A percentile compares a stretch with the other conserved stretches of the same genome.
These are phyloP conservation scores for Ceratorhiza oryzae-sativae DNA, from an alignment of 1,284 basidiomycete genomes.

Conservation along the genomic window DNA sequence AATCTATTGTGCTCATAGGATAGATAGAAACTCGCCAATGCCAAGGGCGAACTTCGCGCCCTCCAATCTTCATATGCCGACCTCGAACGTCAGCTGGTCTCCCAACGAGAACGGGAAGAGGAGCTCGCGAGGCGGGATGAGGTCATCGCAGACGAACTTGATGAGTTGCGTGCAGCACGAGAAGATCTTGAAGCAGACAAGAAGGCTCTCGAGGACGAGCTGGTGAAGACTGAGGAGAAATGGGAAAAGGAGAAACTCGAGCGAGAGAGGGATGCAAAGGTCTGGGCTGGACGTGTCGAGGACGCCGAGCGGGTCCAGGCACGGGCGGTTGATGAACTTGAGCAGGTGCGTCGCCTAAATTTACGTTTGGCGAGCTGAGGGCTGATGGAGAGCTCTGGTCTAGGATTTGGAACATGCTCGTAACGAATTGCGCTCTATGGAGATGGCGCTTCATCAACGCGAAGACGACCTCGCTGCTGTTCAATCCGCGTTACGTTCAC, in stretches of 20 bases:
- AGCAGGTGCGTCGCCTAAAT: conserved; percentile 8
- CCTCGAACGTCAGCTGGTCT: conserved; percentile 64
- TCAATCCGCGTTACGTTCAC: conserved; percentile 70
- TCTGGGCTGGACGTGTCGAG: conserved; percentile 52
- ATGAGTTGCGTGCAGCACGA: conserved; percentile 39
- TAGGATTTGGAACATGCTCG: conserved; percentile 49
- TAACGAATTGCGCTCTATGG: conserved; percentile 51
- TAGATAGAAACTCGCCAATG: conserved; percentile 65
- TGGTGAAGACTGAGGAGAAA: conserved; percentile 48
- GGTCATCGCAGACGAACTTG: conserved; percentile 59
- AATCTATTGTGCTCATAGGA: conserved; percentile 13
- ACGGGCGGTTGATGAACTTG: conserved; percentile 25
- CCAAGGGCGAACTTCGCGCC: conserved; percentile 70
- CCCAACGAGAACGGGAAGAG: conserved; percentile 71
- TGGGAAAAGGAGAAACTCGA: conserved; percentile 53
- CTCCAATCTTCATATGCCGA: conserved; percentile 66
- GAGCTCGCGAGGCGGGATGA: conserved; percentile 71
- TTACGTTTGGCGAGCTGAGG: background rate
- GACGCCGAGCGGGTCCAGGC: conserved; percentile 33
- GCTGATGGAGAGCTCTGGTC: background rate
- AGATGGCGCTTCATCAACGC: conserved; percentile 68
- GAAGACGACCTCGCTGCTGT: conserved; percentile 77
- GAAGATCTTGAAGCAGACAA: conserved; percentile 39
- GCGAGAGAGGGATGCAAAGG: conserved; percentile 50
- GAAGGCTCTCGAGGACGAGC: conserved; percentile 45